phyloP scores from a whole-genome alignment of 371 early-diverging fungal species.

The Massospora cicadina region DNA sequence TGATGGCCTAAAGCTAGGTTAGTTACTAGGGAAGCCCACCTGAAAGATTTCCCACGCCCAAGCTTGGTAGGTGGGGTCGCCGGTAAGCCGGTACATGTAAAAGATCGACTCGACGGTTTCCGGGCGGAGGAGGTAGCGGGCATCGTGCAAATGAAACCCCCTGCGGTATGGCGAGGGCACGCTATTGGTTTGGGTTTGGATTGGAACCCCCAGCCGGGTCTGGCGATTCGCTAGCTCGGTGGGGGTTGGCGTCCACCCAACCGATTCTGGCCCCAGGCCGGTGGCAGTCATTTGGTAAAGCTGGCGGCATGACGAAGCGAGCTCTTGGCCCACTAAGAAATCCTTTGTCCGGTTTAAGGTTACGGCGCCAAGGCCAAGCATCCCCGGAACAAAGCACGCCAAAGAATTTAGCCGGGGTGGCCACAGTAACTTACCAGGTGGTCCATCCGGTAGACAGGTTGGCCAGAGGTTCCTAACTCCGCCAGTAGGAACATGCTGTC shows the following conservation, averaged over 20 bases:
- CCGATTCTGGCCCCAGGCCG: conserved; percentile 34
- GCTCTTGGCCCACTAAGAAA: not conserved
- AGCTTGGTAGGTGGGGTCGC: conserved; percentile 50
- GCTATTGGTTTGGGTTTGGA: not conserved
- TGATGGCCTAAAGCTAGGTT: conserved; percentile 25
- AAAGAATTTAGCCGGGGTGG: not conserved
- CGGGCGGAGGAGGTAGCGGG: conserved; percentile 9
- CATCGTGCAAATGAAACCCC: not conserved
- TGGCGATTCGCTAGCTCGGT: not conserved
- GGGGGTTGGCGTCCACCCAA: conserved; percentile 12
- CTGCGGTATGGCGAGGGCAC: conserved; percentile 5
- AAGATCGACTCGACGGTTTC: conserved; percentile 67
- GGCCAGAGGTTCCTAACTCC: not conserved
- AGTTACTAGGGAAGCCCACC: conserved; percentile 10
- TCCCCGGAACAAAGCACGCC: conserved; percentile 9
- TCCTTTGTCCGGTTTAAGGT: not conserved
- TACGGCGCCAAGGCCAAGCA: not conserved
- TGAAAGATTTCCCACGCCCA: conserved; percentile 33
- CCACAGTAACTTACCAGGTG: not conserved
- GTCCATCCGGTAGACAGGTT: not conserved
- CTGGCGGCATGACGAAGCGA: not conserved
- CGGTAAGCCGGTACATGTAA: conserved; percentile 50
- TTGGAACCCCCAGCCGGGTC: not conserved
- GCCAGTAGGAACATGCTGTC: not conserved
- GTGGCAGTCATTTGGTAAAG: conserved; percentile 17